Conservation (phyloP, 768 basidiomycete genomes). For the Tulasnella sp. region DNA sequence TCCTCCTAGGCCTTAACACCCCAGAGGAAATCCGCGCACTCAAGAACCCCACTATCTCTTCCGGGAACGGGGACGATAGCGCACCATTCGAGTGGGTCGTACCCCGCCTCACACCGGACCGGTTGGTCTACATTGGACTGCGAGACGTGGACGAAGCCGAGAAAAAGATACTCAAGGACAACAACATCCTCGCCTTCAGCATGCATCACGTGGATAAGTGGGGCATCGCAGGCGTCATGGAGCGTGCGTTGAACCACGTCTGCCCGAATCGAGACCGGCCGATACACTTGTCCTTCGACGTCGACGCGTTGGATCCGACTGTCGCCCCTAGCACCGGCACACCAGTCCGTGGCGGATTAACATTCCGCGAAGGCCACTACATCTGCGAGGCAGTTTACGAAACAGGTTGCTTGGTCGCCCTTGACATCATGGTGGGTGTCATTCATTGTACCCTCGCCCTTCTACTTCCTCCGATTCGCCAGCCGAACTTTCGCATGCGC, state of each 20-base stretch:
- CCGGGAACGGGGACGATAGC: constrained; percentile 20
- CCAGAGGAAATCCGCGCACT: constrained; percentile 35
- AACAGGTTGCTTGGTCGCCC: constrained; percentile 86
- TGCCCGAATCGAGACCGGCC: constrained; percentile 82
- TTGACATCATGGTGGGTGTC: constrained; percentile 85
- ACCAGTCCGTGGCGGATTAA: constrained; percentile 92
- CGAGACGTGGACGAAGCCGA: constrained; percentile 91
- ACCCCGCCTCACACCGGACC: constrained; percentile 66
- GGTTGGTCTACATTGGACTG: constrained; percentile 95
- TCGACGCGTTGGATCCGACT: constrained; percentile 89
- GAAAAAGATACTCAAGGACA: constrained; percentile 78
- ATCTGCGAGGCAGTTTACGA: constrained; percentile 92
- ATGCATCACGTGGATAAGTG: constrained; percentile 88
- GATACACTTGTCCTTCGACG: constrained; percentile 96
- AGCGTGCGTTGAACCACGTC: constrained; percentile 94
- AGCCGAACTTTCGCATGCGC: neutral
- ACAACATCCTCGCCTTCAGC: constrained; percentile 86
- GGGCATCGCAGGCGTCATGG: constrained; percentile 92
- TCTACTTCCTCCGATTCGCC: neutral
- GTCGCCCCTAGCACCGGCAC: constrained; percentile 97
- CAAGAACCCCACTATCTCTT: constrained; percentile 7
- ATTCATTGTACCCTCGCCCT: neutral
- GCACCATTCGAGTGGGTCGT: constrained; percentile 59
- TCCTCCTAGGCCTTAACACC: constrained; percentile 65
- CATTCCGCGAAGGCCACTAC: constrained; percentile 98